Conservation (phyloP, 2,329 filamentous ascomycete genomes). For the Aspergillus caelatus region DNA sequence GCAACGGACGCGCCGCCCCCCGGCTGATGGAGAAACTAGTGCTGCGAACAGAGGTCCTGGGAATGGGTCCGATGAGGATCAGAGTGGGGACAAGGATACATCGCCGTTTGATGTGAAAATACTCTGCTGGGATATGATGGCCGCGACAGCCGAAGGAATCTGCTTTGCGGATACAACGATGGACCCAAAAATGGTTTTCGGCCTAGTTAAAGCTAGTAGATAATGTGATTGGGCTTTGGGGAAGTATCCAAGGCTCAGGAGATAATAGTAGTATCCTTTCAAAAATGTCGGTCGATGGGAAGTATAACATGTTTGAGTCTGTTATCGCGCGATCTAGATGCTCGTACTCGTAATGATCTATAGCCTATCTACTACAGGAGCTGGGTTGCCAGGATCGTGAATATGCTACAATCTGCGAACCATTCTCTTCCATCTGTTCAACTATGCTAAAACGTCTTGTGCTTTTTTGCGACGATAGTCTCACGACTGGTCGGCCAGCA, state of each 20-base stretch:
- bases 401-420: neutral
- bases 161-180: constrained; percentile 50
- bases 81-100: constrained; percentile 18
- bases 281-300: neutral
- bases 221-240: neutral
- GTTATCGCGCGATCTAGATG: neutral
- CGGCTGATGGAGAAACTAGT: constrained; percentile 1
- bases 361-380: neutral
- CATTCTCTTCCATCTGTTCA: neutral
- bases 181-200: constrained; percentile 45
- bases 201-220: constrained; percentile 23
- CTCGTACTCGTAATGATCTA: neutral
- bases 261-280: neutral
- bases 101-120: constrained; percentile 40
- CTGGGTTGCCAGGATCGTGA: neutral
- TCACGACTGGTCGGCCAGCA: neutral
- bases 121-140: constrained; percentile 50
- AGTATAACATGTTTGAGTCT: neutral
- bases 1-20: constrained; percentile 30
- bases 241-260: neutral
- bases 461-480: neutral
- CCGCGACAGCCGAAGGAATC: constrained; percentile 48
- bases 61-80: constrained; percentile 19
- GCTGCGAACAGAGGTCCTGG: constrained; percentile 11
- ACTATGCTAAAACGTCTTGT: neutral